Percentiles rank a stretch among this genome's conserved stretches.
phyloP scores from a whole-genome alignment of 1,139 yeast species.

The Kodamaea suecica region DNA sequence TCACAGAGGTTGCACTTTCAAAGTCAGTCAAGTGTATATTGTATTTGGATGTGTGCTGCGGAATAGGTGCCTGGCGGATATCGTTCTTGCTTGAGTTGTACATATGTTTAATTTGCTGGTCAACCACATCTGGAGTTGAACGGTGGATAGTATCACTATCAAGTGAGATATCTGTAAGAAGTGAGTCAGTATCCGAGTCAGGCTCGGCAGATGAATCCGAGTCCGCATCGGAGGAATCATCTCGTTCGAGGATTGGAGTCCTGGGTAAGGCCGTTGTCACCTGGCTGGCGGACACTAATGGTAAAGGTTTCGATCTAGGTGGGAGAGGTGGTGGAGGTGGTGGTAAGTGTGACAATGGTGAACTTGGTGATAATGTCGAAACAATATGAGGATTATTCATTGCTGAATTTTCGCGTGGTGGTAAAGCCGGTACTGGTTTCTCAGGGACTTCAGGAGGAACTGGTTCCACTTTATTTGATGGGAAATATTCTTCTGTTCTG shows the following conservation, averaged over 20 bases:
- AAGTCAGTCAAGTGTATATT: slow-evolving; percentile 11
- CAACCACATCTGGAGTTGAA: slow-evolving; percentile 19
- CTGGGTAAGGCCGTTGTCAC: slow-evolving; percentile 12
- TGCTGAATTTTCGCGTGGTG: not conserved
- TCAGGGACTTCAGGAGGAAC: not conserved
- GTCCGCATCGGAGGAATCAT: not conserved
- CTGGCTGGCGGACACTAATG: slow-evolving; percentile 8
- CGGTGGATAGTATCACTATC: slow-evolving; percentile 23
- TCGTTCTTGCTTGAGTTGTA: slow-evolving; percentile 39
- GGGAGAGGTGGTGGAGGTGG: slow-evolving; percentile 14
- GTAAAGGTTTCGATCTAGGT: slow-evolving; percentile 24
- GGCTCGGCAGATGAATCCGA: not conserved
- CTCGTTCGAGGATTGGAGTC: slow-evolving; percentile 10
- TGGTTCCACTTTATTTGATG: slow-evolving; percentile 4
- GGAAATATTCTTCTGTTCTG: slow-evolving; percentile 6
- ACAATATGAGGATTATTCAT: not conserved
- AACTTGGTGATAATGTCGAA: not conserved
- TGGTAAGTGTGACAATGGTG: too few species aligned
- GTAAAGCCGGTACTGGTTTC: not conserved
- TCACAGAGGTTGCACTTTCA: slow-evolving; percentile 16
- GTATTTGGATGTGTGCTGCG: slow-evolving; percentile 9
- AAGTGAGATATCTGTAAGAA: slow-evolving; percentile 16
- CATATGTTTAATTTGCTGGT: slow-evolving; percentile 24
- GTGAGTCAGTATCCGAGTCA: slow-evolving; percentile 18
- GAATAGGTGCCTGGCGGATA: slow-evolving; percentile 33